A percentile compares a stretch with the other conserved stretches of the same genome.
These are phyloP conservation scores for Salvia hispanica DNA, from an alignment of 257 asterid genomes.

Conservation along the genomic window DNA sequence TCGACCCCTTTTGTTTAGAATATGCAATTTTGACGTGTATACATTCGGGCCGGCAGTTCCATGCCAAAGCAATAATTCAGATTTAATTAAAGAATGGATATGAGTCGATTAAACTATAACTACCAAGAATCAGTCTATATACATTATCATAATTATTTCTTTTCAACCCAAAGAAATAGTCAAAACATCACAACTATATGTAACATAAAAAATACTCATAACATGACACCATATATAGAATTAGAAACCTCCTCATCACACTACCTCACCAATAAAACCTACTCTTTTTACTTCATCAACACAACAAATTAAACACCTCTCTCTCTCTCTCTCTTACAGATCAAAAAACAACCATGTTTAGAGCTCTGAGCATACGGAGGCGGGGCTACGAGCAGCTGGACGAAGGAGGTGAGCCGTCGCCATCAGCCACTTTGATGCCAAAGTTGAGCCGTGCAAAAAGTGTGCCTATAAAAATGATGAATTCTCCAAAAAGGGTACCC, in stretches of 20 bases:
- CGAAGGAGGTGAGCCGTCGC: conserved; percentile 13
- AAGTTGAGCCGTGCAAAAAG: conserved; percentile 50
- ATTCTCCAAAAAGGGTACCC: conserved; percentile 16
- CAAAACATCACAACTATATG: neutral
- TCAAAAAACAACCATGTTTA: conserved; percentile 43
- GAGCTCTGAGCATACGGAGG: conserved; percentile 58
- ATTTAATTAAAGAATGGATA: neutral
- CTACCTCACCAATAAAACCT: neutral
- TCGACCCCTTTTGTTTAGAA: neutral
- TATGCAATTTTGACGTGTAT: neutral
- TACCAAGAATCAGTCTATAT: neutral
- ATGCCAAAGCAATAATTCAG: neutral
- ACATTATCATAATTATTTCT: neutral
- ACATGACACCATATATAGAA: neutral
- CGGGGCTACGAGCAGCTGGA: conserved; percentile 46
- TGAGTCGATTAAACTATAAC: neutral
- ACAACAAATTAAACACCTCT: neutral
- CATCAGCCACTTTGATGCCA: conserved; percentile 22
- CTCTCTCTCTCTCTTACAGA: neutral
- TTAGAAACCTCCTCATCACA: neutral
- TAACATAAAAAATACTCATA: neutral
- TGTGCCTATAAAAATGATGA: conserved; percentile 42
- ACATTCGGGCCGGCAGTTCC: neutral
- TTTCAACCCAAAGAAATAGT: neutral
- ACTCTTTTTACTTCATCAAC: conserved; percentile 10